phyloP scores from a whole-genome alignment of 139 green algal species.

The Chlamydomonas eustigma region DNA sequence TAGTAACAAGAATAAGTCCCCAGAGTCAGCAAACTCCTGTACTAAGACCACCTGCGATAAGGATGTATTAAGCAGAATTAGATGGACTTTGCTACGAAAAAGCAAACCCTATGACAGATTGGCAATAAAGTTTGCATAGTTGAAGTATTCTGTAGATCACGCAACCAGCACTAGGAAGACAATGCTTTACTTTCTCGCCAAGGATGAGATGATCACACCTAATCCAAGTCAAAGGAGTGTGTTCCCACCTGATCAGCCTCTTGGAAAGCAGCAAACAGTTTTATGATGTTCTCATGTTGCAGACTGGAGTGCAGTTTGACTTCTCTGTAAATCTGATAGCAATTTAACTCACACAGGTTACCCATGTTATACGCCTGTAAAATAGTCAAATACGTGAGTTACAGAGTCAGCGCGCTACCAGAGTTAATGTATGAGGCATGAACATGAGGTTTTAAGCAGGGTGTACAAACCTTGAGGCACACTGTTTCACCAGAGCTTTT shows the following conservation, averaged over 20 bases:
- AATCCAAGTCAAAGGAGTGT: no score
- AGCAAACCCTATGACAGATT: no score
- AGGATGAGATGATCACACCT: no score
- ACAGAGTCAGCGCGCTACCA: no score
- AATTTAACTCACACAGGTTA: constrained; percentile 50
- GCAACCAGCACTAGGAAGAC: not conserved
- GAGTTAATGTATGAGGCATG: no score
- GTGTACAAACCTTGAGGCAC: constrained; percentile 46
- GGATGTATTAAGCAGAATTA: no score
- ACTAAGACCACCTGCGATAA: constrained; percentile 46
- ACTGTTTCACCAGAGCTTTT: constrained; percentile 39
- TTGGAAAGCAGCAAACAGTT: constrained; percentile 50
- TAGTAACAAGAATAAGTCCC: constrained; percentile 45
- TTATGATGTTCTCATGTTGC: constrained; percentile 55
- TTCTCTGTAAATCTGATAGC: constrained; percentile 61
- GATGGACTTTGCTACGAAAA: no score
- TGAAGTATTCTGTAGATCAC: not conserved
- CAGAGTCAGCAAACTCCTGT: constrained; percentile 42
- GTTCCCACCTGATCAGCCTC: constrained; percentile 32
- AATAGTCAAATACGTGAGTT: no score
- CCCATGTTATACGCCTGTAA: constrained; percentile 38
- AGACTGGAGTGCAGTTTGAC: constrained; percentile 43
- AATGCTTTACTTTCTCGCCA: no score
- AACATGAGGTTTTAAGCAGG: no score
- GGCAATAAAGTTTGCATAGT: no score